phyloP scores from a whole-genome alignment of 306 rosid genomes.

The Trifolium fragiferum region DNA sequence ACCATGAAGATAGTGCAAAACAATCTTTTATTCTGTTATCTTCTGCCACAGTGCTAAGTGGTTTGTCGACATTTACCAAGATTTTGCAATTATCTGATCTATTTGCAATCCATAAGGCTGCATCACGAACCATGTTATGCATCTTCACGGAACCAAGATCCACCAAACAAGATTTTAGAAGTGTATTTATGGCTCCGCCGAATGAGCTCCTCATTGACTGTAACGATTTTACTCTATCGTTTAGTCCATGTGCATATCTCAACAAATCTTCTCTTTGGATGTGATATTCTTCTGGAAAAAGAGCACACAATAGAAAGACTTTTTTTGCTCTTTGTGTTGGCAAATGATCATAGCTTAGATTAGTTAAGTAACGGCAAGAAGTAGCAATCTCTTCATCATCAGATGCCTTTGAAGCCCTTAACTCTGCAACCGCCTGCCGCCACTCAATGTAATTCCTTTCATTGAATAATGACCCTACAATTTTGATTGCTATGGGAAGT shows the following conservation, averaged over 20 bases:
- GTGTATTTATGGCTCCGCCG: neutral
- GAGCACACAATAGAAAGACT: neutral
- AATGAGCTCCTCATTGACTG: neutral
- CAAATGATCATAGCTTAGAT: neutral
- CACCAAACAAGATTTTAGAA: neutral
- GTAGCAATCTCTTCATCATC: neutral
- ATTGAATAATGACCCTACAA: neutral
- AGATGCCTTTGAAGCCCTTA: neutral
- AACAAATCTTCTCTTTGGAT: neutral
- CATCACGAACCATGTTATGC: constrained; percentile 19
- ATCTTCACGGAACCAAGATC: no score
- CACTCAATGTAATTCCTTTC: neutral
- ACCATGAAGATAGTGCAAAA: constrained; percentile 36
- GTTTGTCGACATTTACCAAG: constrained; percentile 24
- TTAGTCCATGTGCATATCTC: neutral
- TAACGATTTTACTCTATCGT: neutral
- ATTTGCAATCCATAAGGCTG: constrained; percentile 33
- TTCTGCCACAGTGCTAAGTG: neutral
- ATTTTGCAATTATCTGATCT: neutral
- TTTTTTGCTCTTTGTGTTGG: neutral
- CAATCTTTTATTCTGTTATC: neutral
- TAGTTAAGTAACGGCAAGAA: neutral
- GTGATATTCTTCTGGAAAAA: constrained; percentile 13
- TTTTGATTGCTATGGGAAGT: constrained; percentile 3
- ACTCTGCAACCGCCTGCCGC: neutral